These are phyloP conservation scores for Phlegmacium glaucopus DNA, from an alignment of 768 basidiomycete genomes.

Conservation along the genomic window DNA sequence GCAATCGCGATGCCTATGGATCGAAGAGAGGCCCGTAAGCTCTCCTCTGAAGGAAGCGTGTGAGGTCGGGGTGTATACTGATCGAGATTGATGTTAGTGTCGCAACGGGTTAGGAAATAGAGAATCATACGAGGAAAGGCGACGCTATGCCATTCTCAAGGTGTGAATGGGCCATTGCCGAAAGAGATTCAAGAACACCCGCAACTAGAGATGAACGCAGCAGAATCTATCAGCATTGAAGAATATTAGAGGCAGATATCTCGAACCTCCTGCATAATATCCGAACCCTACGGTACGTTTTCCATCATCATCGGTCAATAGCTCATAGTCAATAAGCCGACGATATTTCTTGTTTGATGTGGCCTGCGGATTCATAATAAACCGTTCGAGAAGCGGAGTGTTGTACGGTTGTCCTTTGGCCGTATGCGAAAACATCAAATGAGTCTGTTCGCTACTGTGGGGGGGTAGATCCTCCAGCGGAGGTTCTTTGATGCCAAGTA, in stretches of 20 bases:
- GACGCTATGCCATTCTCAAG: conserved; percentile 77
- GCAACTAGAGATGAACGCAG: conserved; percentile 61
- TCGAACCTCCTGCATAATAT: conserved; percentile 85
- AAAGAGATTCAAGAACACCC: conserved; percentile 80
- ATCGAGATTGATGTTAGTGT: background rate
- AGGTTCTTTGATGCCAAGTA: conserved; percentile 89
- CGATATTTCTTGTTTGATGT: conserved; percentile 26
- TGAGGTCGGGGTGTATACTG: conserved; percentile 83
- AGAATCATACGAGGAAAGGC: conserved; percentile 68
- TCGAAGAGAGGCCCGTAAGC: conserved; percentile 50
- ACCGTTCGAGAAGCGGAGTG: conserved; percentile 68
- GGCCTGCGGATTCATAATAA: conserved; percentile 31
- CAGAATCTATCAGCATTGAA: conserved; percentile 1
- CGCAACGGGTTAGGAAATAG: background rate
- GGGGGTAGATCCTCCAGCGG: conserved; percentile 60
- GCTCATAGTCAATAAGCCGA: conserved; percentile 81
- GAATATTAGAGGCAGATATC: background rate
- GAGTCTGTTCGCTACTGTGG: conserved; percentile 44
- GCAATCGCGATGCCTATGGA: conserved; percentile 55
- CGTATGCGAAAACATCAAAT: conserved; percentile 93
- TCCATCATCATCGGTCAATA: conserved; percentile 53
- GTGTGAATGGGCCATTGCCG: conserved; percentile 73
- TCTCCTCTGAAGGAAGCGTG: conserved; percentile 56
- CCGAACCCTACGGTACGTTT: conserved; percentile 88
- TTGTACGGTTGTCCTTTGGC: conserved; percentile 87